phyloP scores from a whole-genome alignment of 257 asterid species.

The Solanum corneliomulleri region DNA sequence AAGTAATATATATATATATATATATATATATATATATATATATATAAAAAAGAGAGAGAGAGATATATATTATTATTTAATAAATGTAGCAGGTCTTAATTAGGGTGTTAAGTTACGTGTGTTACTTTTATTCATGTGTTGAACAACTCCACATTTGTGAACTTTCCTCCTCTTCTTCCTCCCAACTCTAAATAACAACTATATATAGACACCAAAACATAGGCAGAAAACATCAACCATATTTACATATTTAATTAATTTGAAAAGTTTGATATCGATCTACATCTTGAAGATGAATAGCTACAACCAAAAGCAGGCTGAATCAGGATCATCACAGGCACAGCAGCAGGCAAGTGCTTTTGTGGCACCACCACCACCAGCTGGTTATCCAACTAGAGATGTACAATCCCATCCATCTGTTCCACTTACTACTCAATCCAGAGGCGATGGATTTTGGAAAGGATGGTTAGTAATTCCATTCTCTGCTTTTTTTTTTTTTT shows the following conservation, averaged over 20 bases:
- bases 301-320: conserved; percentile 9
- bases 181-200: neutral
- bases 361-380: conserved; percentile 24
- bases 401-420: neutral
- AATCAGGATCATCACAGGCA: neutral
- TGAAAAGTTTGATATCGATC: neutral
- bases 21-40: no score
- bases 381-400: conserved; percentile 21
- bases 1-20: no score
- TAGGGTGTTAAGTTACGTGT: neutral
- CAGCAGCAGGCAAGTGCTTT: neutral
- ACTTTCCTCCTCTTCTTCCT: neutral
- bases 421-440: conserved; percentile 14
- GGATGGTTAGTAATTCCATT: conserved; percentile 20
- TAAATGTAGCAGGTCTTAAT: neutral
- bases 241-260: neutral
- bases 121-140: neutral
- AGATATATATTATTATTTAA: neutral
- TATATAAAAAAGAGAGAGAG: no score
- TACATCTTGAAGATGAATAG: neutral
- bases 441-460: conserved; percentile 36
- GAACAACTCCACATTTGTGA: neutral
- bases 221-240: neutral
- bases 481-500: neutral
- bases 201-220: neutral